Evolutionary conservation across 2,329 filamentous ascomycete species (phyloP).

Genomic region (Fusarium goolgardi): DNA sequence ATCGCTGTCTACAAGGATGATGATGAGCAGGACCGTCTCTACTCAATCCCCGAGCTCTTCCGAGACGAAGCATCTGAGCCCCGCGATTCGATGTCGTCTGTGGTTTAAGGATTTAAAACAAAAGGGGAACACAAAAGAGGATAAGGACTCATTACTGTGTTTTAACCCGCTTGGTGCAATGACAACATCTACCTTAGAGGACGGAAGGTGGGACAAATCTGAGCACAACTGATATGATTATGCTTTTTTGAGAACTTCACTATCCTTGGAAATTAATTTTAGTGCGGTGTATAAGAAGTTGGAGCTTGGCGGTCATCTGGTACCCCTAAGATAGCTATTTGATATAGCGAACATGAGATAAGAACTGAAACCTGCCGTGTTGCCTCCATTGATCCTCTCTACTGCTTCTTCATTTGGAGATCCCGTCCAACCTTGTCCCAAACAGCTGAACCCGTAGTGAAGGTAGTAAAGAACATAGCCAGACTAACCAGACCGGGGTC

Average conservation of each 20-base stretch:
- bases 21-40: slow-evolving; percentile 23
- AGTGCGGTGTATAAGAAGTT: background rate
- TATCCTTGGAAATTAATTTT: background rate
- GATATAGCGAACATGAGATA: slow-evolving; percentile 12
- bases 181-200: background rate
- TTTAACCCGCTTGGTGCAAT: background rate
- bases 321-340: background rate
- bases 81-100: slow-evolving; percentile 35
- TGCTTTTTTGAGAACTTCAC: background rate
- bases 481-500: slow-evolving; percentile 64
- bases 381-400: background rate
- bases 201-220: background rate
- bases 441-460: slow-evolving; percentile 69
- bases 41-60: slow-evolving; percentile 32
- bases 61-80: slow-evolving; percentile 38
- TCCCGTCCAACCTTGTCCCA: slow-evolving; percentile 64
- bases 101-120: slow-evolving; percentile 9
- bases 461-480: slow-evolving; percentile 70
- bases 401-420: slow-evolving; percentile 39
- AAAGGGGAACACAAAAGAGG: background rate
- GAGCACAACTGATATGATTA: background rate
- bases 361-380: background rate
- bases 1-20: slow-evolving; percentile 37
- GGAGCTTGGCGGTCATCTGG: background rate
- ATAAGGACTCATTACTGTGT: background rate